phyloP scores from a whole-genome alignment of 805 yeast genomes.

The Wickerhamiella sergipiensis region DNA sequence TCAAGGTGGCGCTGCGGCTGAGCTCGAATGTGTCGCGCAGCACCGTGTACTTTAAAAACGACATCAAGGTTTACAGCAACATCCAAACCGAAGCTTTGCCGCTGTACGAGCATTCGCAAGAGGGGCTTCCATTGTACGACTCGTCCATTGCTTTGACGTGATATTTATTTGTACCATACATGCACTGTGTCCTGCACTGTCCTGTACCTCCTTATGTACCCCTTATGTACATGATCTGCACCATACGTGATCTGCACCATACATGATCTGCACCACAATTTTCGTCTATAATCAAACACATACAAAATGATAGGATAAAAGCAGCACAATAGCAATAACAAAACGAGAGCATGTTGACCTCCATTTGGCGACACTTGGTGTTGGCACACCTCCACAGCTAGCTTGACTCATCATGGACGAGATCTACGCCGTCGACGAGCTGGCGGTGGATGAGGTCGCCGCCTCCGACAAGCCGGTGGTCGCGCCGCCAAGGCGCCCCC shows the following conservation, averaged over 20 bases:
- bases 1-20: background rate
- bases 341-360: no score
- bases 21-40: background rate
- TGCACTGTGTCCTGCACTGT: no score
- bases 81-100: background rate
- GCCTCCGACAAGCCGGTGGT: background rate
- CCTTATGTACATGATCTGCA: background rate
- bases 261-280: no score
- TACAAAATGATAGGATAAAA: no score
- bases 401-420: background rate
- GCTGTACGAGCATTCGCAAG: background rate
- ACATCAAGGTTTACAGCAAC: background rate
- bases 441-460: background rate
- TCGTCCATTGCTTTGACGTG: background rate
- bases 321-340: no score
- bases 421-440: background rate
- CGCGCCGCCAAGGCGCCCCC: background rate
- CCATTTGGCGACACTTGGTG: no score
- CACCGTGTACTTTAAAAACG: background rate
- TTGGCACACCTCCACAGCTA: no score
- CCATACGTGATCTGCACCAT: no score
- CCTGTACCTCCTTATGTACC: background rate
- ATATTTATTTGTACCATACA: no score
- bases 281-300: no score
- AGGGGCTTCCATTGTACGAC: background rate